Evolutionary conservation across 805 yeast genomes (phyloP).

Genomic region (Candida succiphila): DNA sequence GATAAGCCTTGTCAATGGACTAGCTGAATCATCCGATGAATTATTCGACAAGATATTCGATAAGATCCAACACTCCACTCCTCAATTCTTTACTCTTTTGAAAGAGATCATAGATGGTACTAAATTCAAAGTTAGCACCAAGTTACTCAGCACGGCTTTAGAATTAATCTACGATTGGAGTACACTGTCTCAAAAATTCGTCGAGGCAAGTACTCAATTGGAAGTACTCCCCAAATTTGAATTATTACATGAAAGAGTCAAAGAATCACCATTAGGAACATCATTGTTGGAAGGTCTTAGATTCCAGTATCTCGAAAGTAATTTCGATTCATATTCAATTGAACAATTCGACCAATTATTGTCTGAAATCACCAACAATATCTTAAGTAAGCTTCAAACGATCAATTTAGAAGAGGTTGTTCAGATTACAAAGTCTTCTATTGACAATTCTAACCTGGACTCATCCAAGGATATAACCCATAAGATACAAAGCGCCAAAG

Average conservation of each 20-base stretch:
- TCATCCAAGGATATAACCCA: conserved; percentile 26
- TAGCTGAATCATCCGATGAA: conserved; percentile 54
- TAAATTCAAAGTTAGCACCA: conserved; percentile 12
- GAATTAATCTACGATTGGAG: conserved; percentile 22
- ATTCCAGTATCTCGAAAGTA: conserved; percentile 20
- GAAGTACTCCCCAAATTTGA: too few relatives aligned
- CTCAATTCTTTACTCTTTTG: background rate
- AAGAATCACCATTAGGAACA: conserved; percentile 7
- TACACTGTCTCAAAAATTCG: conserved; percentile 17
- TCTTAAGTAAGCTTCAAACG: conserved; percentile 16
- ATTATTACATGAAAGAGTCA: conserved; percentile 9
- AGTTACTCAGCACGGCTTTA: conserved; percentile 9
- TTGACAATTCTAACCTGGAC: conserved; percentile 24
- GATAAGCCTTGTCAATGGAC: conserved; percentile 54
- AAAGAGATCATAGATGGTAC: conserved; percentile 1
- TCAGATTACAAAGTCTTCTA: conserved; percentile 11
- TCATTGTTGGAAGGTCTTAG: conserved; percentile 19
- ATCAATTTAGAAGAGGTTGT: conserved; percentile 25
- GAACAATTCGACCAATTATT: conserved; percentile 13
- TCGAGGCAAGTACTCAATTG: too few relatives aligned
- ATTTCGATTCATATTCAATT: background rate
- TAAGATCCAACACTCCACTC: background rate
- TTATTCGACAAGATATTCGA: conserved; percentile 20
- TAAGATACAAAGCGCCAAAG: conserved; percentile 33
- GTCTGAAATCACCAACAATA: conserved; percentile 9